A percentile compares a stretch with the other conserved stretches of the same genome.
Evolutionary conservation across 768 basidiomycete species (phyloP).

Genomic region (Boletales sp.): DNA sequence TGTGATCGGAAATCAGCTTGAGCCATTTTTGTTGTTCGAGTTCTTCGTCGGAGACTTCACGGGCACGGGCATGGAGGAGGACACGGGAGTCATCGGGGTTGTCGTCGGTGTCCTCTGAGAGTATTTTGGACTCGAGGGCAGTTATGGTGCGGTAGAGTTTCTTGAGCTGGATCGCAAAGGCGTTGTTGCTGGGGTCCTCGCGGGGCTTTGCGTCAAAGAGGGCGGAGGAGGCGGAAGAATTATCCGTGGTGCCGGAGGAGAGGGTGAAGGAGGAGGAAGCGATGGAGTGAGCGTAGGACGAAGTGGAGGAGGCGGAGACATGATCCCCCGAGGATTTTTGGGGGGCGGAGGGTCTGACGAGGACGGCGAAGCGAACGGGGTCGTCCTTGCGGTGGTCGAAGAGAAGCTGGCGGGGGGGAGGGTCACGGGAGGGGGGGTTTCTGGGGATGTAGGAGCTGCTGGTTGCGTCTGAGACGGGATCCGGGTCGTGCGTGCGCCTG

Average conservation of each 20-base stretch:
- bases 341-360: conserved; percentile 44
- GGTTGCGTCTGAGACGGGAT: conserved; percentile 56
- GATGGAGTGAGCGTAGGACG: conserved; percentile 68
- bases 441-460: conserved; percentile 45
- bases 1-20: conserved; percentile 73
- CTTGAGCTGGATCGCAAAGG: conserved; percentile 74
- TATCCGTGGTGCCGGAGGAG: conserved; percentile 70
- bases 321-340: conserved; percentile 57
- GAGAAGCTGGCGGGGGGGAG: conserved; percentile 47
- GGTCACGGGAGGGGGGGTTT: conserved; percentile 30
- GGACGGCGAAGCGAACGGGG: conserved; percentile 77
- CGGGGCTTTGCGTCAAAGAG: conserved; percentile 56
- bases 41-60: conserved; percentile 46
- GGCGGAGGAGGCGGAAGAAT: conserved; percentile 68
- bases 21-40: conserved; percentile 75
- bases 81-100: conserved; percentile 40
- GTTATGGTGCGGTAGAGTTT: conserved; percentile 81
- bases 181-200: conserved; percentile 58
- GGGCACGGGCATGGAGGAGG: conserved; percentile 32
- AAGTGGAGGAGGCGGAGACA: conserved; percentile 70
- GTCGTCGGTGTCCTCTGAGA: conserved; percentile 57
- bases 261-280: conserved; percentile 70
- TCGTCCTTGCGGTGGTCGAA: conserved; percentile 92
- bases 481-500: conserved; percentile 61
- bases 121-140: conserved; percentile 71